These are phyloP conservation scores for Gelatoporia subvermispora DNA, from an alignment of 768 basidiomycete genomes.

Conservation along the genomic window DNA sequence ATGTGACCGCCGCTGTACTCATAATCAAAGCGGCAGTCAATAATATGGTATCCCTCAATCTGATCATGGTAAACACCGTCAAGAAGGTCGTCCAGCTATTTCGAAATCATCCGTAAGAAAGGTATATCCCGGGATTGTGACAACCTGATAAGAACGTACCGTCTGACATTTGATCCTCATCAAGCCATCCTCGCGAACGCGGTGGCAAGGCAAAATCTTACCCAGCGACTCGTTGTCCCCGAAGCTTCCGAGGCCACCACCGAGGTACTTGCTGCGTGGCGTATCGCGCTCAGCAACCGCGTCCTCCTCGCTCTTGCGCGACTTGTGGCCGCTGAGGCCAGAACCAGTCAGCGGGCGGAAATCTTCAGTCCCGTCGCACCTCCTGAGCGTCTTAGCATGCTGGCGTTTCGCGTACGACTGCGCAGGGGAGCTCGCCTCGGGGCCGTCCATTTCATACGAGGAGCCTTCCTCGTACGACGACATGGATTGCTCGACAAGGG, in stretches of 20 bases:
- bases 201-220: slow-evolving; percentile 90
- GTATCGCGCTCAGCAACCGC: slow-evolving; percentile 18
- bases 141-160: slow-evolving; percentile 40
- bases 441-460: slow-evolving; percentile 45
- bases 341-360: slow-evolving; percentile 71
- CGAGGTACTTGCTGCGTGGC: slow-evolving; percentile 28
- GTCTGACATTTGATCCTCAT: slow-evolving; percentile 84
- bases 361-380: slow-evolving; percentile 80
- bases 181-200: slow-evolving; percentile 90
- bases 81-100: slow-evolving; percentile 72
- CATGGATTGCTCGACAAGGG: slow-evolving; percentile 37
- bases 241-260: slow-evolving; percentile 74
- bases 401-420: slow-evolving; percentile 78
- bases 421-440: slow-evolving; percentile 75
- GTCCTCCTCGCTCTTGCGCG: slow-evolving; percentile 6
- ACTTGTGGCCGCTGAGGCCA: too few species aligned
- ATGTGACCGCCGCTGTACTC: slow-evolving; percentile 95
- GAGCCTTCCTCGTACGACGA: slow-evolving; percentile 29
- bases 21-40: slow-evolving; percentile 98
- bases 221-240: slow-evolving; percentile 91
- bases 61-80: slow-evolving; percentile 64
- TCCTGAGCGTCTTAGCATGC: slow-evolving; percentile 68
- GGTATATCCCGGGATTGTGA: neutral
- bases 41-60: slow-evolving; percentile 69
- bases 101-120: slow-evolving; percentile 8